Percentiles rank a stretch among this genome's conserved stretches.
Conservation (phyloP, 495 filamentous ascomycete genomes). For the Penicillium steckii region DNA sequence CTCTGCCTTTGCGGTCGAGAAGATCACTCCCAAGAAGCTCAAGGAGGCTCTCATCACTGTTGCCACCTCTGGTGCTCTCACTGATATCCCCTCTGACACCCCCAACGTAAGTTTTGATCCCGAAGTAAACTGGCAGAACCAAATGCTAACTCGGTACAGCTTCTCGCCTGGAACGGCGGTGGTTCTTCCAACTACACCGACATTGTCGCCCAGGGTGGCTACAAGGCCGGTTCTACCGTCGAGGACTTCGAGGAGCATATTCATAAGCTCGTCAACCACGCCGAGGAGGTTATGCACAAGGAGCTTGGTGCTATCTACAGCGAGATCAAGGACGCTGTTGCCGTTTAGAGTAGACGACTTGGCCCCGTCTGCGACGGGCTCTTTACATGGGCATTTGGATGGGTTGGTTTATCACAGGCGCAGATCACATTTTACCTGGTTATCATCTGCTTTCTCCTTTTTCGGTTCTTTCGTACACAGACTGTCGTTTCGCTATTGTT, state of each 20-base stretch:
- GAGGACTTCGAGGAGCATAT: slow-evolving; percentile 27
- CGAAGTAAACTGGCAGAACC: not conserved
- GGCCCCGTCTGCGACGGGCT: slow-evolving; percentile 22
- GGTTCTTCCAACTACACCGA: slow-evolving; percentile 85
- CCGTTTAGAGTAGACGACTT: slow-evolving; percentile 32
- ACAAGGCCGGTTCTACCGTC: slow-evolving; percentile 29
- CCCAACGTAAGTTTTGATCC: slow-evolving; percentile 60
- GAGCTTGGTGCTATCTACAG: slow-evolving; percentile 48
- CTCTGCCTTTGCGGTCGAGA: slow-evolving; percentile 84
- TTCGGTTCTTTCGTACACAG: slow-evolving; percentile 14
- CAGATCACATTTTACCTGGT: slow-evolving; percentile 28
- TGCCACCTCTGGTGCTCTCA: slow-evolving; percentile 75
- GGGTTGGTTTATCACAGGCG: slow-evolving; percentile 33
- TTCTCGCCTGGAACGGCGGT: slow-evolving; percentile 99
- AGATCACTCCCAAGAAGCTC: slow-evolving; percentile 89
- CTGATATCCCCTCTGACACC: slow-evolving; percentile 82
- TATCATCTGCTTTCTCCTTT: slow-evolving; percentile 18
- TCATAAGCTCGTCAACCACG: slow-evolving; percentile 32
- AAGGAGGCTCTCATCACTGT: slow-evolving; percentile 85
- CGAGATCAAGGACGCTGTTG: slow-evolving; percentile 44
- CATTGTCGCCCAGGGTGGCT: slow-evolving; percentile 68
- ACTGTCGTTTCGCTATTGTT: slow-evolving; percentile 16
- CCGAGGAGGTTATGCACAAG: slow-evolving; percentile 36
- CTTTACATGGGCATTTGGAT: slow-evolving; percentile 27
- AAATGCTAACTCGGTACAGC: slow-evolving; percentile 48